These are phyloP conservation scores for Sclerotinia nivalis DNA, from an alignment of 2,329 filamentous ascomycete genomes.

Conservation along the genomic window DNA sequence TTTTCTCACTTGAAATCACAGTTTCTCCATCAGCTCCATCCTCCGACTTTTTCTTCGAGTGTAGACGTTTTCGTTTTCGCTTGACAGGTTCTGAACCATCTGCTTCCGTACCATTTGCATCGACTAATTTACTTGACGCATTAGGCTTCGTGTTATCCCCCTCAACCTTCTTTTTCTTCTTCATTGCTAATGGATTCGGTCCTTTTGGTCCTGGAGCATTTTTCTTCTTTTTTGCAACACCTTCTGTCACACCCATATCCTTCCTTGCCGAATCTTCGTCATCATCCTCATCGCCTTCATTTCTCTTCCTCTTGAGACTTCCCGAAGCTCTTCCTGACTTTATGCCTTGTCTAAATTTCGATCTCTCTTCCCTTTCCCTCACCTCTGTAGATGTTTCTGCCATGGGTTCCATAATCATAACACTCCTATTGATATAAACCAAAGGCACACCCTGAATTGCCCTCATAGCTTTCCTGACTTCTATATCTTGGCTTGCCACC, in stretches of 20 bases:
- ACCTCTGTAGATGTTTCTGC: conserved; percentile 63
- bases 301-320: conserved; percentile 42
- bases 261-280: conserved; percentile 32
- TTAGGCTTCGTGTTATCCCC: conserved; percentile 30
- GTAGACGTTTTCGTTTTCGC: conserved; percentile 45
- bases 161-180: conserved; percentile 60
- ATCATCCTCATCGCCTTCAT: conserved; percentile 39
- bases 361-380: conserved; percentile 67
- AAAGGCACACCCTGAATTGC: conserved; percentile 71
- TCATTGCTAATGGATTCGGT: conserved; percentile 70
- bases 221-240: conserved; percentile 52
- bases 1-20: conserved; percentile 12
- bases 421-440: conserved; percentile 75
- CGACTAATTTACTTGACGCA: conserved; percentile 38
- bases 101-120: conserved; percentile 25
- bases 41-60: conserved; percentile 25
- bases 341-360: conserved; percentile 72
- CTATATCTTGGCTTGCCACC: conserved; percentile 70
- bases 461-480: conserved; percentile 63
- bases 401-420: conserved; percentile 81
- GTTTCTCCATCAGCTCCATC: conserved; percentile 25
- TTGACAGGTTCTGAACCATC: conserved; percentile 39
- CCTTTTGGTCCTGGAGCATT: conserved; percentile 63
- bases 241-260: conserved; percentile 29
- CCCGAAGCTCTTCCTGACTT: conserved; percentile 51